These are phyloP conservation scores for Euphorbia celastroides DNA, from an alignment of 441 rosid genomes.

Conservation along the genomic window DNA sequence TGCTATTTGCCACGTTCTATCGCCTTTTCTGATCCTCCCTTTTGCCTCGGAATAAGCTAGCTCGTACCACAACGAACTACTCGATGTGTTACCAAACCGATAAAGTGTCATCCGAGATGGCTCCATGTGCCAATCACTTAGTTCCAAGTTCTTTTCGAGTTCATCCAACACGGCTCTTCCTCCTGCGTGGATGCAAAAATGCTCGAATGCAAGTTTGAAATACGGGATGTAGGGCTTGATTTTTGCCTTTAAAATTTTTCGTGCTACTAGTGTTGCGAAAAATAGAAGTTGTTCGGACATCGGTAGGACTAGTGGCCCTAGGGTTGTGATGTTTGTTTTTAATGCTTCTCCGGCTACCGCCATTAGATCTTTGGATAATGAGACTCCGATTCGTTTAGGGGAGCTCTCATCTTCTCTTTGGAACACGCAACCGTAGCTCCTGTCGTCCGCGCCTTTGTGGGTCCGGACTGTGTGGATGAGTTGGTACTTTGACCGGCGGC, in stretches of 20 bases:
- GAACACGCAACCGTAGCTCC: conserved; percentile 57
- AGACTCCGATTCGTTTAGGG: conserved; percentile 54
- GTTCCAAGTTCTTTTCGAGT: conserved; percentile 66
- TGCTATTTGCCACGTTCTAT: conserved; percentile 91
- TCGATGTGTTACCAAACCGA: conserved; percentile 83
- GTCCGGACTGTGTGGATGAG: conserved; percentile 74
- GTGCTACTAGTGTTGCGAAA: conserved; percentile 40
- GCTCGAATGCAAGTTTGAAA: conserved; percentile 76
- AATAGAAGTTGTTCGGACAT: too few relatives aligned
- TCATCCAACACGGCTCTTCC: conserved; percentile 91
- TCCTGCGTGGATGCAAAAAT: conserved; percentile 48
- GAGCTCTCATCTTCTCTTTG: conserved; percentile 76
- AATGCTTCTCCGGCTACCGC: conserved; percentile 84
- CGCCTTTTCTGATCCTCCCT: conserved; percentile 62
- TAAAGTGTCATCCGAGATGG: conserved; percentile 86
- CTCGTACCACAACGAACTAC: conserved; percentile 91
- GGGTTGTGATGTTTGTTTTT: too few relatives aligned
- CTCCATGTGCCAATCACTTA: conserved; percentile 73
- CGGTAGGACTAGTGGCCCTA: too few relatives aligned
- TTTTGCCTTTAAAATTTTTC: conserved; percentile 51
- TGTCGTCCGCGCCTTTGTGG: conserved; percentile 81
- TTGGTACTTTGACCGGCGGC: conserved; percentile 68
- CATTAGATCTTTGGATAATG: conserved; percentile 72
- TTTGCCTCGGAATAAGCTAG: conserved; percentile 75
- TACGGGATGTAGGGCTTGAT: conserved; percentile 74